A percentile compares a stretch with the other conserved stretches of the same genome.
Evolutionary conservation across 345 rosid species (phyloP).

Genomic region (Linum trigynum): DNA sequence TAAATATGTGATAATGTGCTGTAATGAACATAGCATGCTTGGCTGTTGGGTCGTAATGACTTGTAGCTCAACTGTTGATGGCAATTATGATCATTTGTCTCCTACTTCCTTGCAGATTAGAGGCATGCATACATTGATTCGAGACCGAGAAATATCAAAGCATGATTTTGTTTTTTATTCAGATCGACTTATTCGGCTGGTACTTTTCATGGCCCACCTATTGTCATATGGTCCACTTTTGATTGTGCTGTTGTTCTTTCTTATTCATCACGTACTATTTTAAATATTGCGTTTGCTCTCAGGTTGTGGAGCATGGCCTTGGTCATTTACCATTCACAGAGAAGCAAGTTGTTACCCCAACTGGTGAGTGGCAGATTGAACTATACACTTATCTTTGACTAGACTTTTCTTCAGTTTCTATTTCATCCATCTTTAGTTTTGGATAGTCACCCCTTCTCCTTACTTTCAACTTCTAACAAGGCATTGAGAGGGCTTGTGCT

Average conservation of each 20-base stretch:
- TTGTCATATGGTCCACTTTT: not conserved
- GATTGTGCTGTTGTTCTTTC: not conserved
- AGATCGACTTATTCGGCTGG: constrained; percentile 93
- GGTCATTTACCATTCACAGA: constrained; percentile 94
- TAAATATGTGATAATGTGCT: not conserved
- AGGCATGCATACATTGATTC: constrained; percentile 99
- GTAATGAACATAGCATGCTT: too few relatives aligned
- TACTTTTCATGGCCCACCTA: constrained; percentile 22
- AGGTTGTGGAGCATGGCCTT: constrained; percentile 99
- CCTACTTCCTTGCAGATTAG: constrained; percentile 50
- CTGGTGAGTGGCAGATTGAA: constrained; percentile 39
- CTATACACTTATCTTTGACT: not conserved
- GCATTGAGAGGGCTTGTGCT: too few relatives aligned
- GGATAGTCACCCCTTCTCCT: too few relatives aligned
- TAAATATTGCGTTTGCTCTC: constrained; percentile 19
- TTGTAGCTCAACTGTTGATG: not conserved
- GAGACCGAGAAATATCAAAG: constrained; percentile 88
- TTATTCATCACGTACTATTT: constrained; percentile 12
- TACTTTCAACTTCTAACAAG: not conserved
- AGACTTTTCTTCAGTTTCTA: not conserved
- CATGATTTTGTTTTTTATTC: constrained; percentile 98
- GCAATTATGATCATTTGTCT: not conserved
- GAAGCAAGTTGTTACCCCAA: constrained; percentile 92
- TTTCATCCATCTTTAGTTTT: not conserved
- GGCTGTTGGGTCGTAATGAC: not conserved